phyloP scores from a whole-genome alignment of 2,329 filamentous ascomycete species.

The Diaporthe aspalathi region DNA sequence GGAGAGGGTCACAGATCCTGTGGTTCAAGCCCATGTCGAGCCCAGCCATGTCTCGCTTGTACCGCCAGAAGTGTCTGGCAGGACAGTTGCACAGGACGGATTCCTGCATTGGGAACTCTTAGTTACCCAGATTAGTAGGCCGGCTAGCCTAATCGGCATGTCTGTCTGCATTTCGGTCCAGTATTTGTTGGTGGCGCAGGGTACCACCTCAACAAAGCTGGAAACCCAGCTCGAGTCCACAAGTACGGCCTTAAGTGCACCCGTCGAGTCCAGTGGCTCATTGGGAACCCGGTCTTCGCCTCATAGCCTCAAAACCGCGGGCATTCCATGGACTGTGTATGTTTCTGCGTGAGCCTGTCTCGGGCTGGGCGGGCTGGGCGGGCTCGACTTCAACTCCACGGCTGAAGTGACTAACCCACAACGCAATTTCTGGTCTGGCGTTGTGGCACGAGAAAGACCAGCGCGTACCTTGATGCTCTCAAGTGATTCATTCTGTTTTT shows the following conservation, averaged over 20 bases:
- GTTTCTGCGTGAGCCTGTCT: constrained; percentile 40
- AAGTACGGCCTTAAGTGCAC: constrained; percentile 36
- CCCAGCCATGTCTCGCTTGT: constrained; percentile 36
- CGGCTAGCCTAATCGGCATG: not conserved
- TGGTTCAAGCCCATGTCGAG: constrained; percentile 22
- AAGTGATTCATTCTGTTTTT: constrained; percentile 19
- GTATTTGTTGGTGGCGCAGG: constrained; percentile 31
- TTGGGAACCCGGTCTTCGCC: constrained; percentile 30
- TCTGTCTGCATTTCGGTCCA: constrained; percentile 18
- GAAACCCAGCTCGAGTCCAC: not conserved
- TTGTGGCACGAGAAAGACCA: constrained; percentile 22
- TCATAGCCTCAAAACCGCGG: constrained; percentile 22
- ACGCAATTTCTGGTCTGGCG: constrained; percentile 18
- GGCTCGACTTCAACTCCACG: constrained; percentile 10
- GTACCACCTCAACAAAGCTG: constrained; percentile 26
- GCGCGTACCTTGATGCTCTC: constrained; percentile 3
- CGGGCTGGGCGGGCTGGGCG: constrained; percentile 26
- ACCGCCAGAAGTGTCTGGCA: constrained; percentile 35
- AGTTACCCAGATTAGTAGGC: constrained; percentile 24
- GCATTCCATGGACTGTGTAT: constrained; percentile 24
- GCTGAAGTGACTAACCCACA: constrained; percentile 16
- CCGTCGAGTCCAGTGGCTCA: not conserved
- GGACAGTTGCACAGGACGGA: constrained; percentile 30
- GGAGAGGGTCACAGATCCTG: constrained; percentile 24
- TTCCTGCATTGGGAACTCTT: constrained; percentile 29